These are phyloP conservation scores for Larix kaempferi DNA, from an alignment of 75 land plant species.

Conservation along the genomic window DNA sequence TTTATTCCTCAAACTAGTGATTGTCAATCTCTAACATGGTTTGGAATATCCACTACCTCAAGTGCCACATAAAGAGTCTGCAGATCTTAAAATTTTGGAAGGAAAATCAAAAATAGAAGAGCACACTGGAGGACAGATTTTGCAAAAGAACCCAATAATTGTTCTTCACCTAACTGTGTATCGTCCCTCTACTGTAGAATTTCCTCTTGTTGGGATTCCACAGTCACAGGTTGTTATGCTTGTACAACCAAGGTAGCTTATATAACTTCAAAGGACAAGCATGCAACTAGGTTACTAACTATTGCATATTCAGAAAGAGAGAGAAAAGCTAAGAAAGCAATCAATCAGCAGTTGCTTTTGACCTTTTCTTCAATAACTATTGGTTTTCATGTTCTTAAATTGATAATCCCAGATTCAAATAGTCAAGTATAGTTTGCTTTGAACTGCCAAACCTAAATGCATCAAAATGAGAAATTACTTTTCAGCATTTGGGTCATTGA, in stretches of 20 bases:
- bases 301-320: background rate
- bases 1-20: background rate
- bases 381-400: background rate
- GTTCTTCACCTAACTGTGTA: background rate
- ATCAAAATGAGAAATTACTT: background rate
- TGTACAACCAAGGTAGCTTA: background rate
- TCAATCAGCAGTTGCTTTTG: no score
- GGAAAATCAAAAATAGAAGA: background rate
- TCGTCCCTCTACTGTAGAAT: slow-evolving; percentile 1
- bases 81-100: background rate
- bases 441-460: background rate
- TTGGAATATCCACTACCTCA: background rate
- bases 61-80: background rate
- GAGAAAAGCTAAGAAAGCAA: no score
- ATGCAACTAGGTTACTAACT: background rate
- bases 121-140: background rate
- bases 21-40: background rate
- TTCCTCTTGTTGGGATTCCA: background rate
- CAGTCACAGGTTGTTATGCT: background rate
- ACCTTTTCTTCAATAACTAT: no score
- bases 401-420: background rate
- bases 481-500: background rate
- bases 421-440: background rate
- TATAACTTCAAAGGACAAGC: background rate
- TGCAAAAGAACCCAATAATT: background rate